Percentiles rank a stretch among this genome's conserved stretches.
These are phyloP conservation scores for Penicillium cosmopolitanum DNA, from an alignment of 495 filamentous ascomycete genomes.

Conservation along the genomic window DNA sequence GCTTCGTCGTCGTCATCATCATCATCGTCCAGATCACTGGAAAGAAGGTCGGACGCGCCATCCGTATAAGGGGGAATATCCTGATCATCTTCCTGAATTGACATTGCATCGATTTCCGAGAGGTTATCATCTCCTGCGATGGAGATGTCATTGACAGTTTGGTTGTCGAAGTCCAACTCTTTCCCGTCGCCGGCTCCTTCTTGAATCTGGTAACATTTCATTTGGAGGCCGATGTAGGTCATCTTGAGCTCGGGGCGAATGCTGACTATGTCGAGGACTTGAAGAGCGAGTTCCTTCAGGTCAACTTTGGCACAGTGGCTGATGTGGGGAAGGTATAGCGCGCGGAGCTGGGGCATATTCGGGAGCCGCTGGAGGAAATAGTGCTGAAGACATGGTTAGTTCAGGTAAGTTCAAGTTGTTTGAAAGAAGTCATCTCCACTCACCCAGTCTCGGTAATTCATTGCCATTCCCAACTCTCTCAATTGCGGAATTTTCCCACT, in stretches of 20 bases:
- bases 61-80: slow-evolving; percentile 49
- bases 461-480: slow-evolving; percentile 73
- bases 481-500: slow-evolving; percentile 80
- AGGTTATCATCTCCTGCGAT: slow-evolving; percentile 42
- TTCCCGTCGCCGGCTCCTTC: slow-evolving; percentile 64
- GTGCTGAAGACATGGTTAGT: slow-evolving; percentile 60
- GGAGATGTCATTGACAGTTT: slow-evolving; percentile 43
- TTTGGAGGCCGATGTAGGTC: slow-evolving; percentile 78
- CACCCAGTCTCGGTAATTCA: slow-evolving; percentile 90
- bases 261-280: slow-evolving; percentile 83
- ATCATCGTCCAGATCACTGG: slow-evolving; percentile 38
- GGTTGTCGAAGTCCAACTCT: slow-evolving; percentile 36
- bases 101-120: slow-evolving; percentile 45
- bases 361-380: slow-evolving; percentile 84
- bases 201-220: slow-evolving; percentile 88
- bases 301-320: slow-evolving; percentile 61
- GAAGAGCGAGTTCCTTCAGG: slow-evolving; percentile 75
- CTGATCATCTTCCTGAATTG: slow-evolving; percentile 43
- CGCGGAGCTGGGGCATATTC: slow-evolving; percentile 71
- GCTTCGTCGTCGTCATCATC: slow-evolving; percentile 62
- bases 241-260: slow-evolving; percentile 84
- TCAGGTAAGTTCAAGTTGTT: background rate
- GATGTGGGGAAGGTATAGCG: slow-evolving; percentile 79
- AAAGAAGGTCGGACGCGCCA: slow-evolving; percentile 42
- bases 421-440: background rate